Percentiles rank a stretch among this genome's conserved stretches.
Conservation (phyloP, 116 monocot species). For the Phalaenopsis hybrid region DNA sequence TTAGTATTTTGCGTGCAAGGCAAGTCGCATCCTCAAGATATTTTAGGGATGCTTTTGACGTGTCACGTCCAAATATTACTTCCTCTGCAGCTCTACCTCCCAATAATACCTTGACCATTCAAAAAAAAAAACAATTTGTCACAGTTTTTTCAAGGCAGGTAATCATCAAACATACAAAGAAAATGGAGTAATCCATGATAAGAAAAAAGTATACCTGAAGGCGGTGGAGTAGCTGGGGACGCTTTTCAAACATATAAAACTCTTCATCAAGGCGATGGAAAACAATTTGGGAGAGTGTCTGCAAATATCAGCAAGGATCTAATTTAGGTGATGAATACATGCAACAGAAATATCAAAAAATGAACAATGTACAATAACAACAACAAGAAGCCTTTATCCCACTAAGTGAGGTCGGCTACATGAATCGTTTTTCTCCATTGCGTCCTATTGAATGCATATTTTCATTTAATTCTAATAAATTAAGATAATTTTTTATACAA, state of each 20-base stretch:
- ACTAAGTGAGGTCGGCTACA: no score
- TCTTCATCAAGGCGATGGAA: constrained; percentile 89
- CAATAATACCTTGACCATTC: constrained; percentile 44
- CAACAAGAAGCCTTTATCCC: no score
- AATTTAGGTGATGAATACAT: neutral
- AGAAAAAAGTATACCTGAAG: constrained; percentile 48
- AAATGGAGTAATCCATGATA: neutral
- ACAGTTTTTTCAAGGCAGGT: neutral
- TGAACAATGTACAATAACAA: neutral
- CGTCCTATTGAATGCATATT: no score
- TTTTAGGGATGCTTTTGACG: constrained; percentile 69
- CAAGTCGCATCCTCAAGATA: constrained; percentile 86
- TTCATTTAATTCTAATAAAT: no score
- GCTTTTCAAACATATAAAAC: constrained; percentile 67
- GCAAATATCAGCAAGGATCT: constrained; percentile 9
- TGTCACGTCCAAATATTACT: constrained; percentile 67
- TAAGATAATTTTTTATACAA: no score
- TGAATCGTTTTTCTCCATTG: no score
- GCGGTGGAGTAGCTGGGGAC: constrained; percentile 77
- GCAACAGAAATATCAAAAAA: neutral
- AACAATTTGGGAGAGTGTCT: constrained; percentile 81
- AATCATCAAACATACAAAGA: neutral
- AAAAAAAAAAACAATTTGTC: neutral
- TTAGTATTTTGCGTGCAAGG: constrained; percentile 78
- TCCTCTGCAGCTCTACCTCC: constrained; percentile 91